phyloP scores from a whole-genome alignment of 108 stramenopile genomes.

The Cylindrotheca fusiformis region DNA sequence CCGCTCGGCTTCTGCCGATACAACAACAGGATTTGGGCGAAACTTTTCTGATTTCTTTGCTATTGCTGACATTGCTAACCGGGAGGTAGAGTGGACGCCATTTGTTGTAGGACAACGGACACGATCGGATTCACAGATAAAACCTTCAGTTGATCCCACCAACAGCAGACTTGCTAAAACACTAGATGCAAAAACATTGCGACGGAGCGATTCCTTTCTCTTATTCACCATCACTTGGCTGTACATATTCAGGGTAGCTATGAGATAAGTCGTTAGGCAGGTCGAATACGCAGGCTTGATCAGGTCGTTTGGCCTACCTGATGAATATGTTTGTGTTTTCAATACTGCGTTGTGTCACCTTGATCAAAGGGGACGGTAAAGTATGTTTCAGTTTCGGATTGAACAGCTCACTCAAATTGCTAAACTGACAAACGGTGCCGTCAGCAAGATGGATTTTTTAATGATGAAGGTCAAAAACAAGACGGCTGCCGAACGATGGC shows the following conservation, averaged over 20 bases:
- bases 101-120: conserved; percentile 3
- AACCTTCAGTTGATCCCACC: conserved; percentile 19
- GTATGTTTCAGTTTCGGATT: no score
- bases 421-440: background rate
- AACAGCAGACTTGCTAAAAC: conserved; percentile 12
- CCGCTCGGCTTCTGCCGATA: conserved; percentile 78
- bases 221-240: background rate
- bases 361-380: no score
- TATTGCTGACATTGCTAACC: conserved; percentile 34
- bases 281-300: no score
- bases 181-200: background rate
- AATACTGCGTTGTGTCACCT: no score
- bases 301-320: no score
- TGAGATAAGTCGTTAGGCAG: no score
- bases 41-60: conserved; percentile 27
- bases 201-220: background rate
- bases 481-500: background rate
- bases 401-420: background rate
- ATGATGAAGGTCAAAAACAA: no score
- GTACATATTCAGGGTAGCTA: no score
- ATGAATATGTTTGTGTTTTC: no score
- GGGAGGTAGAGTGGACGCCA: background rate
- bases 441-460: background rate
- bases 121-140: conserved; percentile 10
- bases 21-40: conserved; percentile 70